These are phyloP conservation scores for Paragyromitra xinjiangensis DNA, from an alignment of 495 filamentous ascomycete species.

Conservation along the genomic window DNA sequence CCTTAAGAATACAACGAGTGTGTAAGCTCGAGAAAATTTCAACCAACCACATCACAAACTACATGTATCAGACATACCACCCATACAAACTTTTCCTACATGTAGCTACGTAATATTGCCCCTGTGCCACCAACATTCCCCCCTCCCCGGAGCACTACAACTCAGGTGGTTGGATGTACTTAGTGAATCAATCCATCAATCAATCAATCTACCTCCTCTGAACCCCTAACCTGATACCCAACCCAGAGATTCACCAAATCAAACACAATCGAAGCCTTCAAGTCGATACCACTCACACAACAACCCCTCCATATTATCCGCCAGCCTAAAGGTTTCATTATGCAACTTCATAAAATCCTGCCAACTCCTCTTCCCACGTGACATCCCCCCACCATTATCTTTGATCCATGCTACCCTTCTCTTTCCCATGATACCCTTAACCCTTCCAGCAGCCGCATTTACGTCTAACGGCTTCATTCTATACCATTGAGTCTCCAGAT, in stretches of 20 bases:
- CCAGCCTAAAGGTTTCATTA: neutral
- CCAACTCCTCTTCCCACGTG: neutral
- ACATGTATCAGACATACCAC: too few relatives aligned
- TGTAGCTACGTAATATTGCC: too few relatives aligned
- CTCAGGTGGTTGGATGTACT: too few relatives aligned
- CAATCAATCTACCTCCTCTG: too few relatives aligned
- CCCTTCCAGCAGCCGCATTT: neutral
- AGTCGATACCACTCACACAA: constrained; percentile 5
- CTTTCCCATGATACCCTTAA: neutral
- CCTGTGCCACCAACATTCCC: too few relatives aligned
- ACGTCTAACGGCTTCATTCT: neutral
- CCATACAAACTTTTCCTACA: too few relatives aligned
- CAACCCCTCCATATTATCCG: neutral
- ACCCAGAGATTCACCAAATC: neutral
- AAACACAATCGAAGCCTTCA: neutral
- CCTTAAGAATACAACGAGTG: too few relatives aligned
- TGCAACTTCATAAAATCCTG: neutral
- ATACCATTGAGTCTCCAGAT: neutral
- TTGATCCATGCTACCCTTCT: neutral
- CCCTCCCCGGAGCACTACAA: too few relatives aligned
- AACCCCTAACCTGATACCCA: neutral
- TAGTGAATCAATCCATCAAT: too few relatives aligned
- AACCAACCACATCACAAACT: too few relatives aligned
- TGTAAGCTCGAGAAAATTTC: too few relatives aligned
- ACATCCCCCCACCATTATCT: neutral